A percentile compares a stretch with the other conserved stretches of the same genome.
phyloP scores from a whole-genome alignment of 2,329 filamentous ascomycete species.

The Aspergillus sp. region DNA sequence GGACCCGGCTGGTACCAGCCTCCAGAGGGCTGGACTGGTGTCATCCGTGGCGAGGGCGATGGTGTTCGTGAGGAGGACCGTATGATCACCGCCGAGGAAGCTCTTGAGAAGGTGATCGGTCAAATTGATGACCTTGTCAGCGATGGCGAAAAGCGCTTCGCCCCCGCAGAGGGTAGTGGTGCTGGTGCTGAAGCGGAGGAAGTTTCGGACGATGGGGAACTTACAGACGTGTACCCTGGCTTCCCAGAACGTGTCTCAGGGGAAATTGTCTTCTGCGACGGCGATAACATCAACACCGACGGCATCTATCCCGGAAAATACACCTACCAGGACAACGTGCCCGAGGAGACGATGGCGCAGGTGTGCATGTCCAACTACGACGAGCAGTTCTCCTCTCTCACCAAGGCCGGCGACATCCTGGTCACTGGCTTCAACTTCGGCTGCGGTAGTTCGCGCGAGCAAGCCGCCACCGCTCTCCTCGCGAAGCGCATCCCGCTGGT shows the following conservation, averaged over 20 bases:
- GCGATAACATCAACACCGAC: slow-evolving; percentile 84
- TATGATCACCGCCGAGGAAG: slow-evolving; percentile 59
- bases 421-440: slow-evolving; percentile 87
- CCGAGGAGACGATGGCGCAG: slow-evolving; percentile 69
- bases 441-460: slow-evolving; percentile 70
- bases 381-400: slow-evolving; percentile 54
- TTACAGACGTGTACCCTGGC: slow-evolving; percentile 68
- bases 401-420: slow-evolving; percentile 66
- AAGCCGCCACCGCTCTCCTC: slow-evolving; percentile 68
- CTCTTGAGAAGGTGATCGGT: slow-evolving; percentile 61
- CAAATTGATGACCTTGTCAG: slow-evolving; percentile 50
- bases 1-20: slow-evolving; percentile 72
- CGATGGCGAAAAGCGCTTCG: slow-evolving; percentile 8
- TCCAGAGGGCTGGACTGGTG: slow-evolving; percentile 56
- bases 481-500: slow-evolving; percentile 31
- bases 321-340: slow-evolving; percentile 82
- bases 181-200: slow-evolving; percentile 8
- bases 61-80: slow-evolving; percentile 56
- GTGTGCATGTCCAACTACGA: slow-evolving; percentile 97
- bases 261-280: slow-evolving; percentile 81
- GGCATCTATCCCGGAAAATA: slow-evolving; percentile 86
- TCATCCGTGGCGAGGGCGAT: slow-evolving; percentile 61
- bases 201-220: slow-evolving; percentile 8
- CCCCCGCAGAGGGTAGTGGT: slow-evolving; percentile 6
- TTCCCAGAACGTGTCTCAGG: slow-evolving; percentile 77